A percentile compares a stretch with the other conserved stretches of the same genome.
Evolutionary conservation across 345 rosid species (phyloP).

Genomic region (Nephelium lappaceum): DNA sequence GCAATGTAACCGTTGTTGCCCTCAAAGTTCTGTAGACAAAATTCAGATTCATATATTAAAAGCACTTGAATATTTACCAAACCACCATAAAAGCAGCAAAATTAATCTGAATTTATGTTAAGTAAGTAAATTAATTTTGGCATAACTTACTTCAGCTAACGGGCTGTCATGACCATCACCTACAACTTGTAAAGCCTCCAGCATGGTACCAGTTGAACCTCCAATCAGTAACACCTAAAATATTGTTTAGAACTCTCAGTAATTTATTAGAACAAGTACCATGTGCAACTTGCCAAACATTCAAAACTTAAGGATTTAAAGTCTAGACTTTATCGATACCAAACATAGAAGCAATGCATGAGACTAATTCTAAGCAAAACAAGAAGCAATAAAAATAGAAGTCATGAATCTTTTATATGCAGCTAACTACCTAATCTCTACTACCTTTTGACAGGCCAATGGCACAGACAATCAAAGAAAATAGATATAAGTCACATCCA

Average conservation of each 20-base stretch:
- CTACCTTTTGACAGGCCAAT: background rate
- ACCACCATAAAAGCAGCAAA: background rate
- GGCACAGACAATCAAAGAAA: background rate
- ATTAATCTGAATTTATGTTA: background rate
- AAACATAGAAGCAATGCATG: background rate
- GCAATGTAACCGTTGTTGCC: constrained; percentile 63
- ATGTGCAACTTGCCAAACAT: constrained; percentile 17
- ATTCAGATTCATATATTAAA: background rate
- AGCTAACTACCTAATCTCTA: constrained; percentile 4
- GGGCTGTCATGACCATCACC: constrained; percentile 74
- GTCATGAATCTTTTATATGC: background rate
- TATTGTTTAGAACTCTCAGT: constrained; percentile 18
- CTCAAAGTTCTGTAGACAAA: constrained; percentile 54
- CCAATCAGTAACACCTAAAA: constrained; percentile 85
- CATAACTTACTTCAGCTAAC: constrained; percentile 68
- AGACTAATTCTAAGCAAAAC: background rate
- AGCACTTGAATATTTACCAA: background rate
- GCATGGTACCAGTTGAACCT: constrained; percentile 99
- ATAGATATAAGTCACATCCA: background rate
- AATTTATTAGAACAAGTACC: constrained; percentile 6
- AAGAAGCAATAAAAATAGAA: background rate
- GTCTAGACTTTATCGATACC: background rate
- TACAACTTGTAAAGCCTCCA: constrained; percentile 88
- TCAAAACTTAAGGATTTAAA: background rate
- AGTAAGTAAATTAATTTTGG: background rate